Evolutionary conservation across 257 asterid genomes (phyloP).

Genomic region (Fraxinus excelsior): DNA sequence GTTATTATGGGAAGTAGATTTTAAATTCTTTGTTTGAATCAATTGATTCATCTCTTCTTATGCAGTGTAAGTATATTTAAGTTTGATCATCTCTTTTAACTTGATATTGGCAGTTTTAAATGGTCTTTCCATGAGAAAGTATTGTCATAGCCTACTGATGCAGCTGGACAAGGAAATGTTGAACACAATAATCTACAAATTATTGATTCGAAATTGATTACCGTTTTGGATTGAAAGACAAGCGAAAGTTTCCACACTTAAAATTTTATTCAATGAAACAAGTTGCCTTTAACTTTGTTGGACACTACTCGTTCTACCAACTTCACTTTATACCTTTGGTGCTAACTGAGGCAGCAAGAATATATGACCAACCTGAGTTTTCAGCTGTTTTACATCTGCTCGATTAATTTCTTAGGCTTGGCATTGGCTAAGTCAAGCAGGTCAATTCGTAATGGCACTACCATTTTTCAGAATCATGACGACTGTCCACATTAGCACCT

Average conservation of each 20-base stretch:
- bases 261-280: not conserved
- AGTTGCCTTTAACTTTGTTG: not conserved
- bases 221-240: not conserved
- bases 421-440: too few relatives aligned
- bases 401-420: too few relatives aligned
- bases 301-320: not conserved
- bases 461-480: not conserved
- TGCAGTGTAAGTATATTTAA: conserved; percentile 13
- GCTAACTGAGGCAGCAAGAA: not conserved
- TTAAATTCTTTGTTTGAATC: not conserved
- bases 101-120: not conserved
- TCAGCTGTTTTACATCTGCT: not conserved
- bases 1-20: not conserved
- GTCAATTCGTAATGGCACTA: not conserved
- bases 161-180: not conserved
- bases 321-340: not conserved
- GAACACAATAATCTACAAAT: not conserved
- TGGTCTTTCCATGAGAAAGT: not conserved
- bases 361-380: not conserved
- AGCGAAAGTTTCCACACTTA: not conserved
- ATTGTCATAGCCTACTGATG: not conserved
- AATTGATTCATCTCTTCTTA: not conserved
- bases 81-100: not conserved
- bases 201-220: not conserved
- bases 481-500: not conserved